These are phyloP conservation scores for Ogataea ganodermae DNA, from an alignment of 805 yeast genomes.

Conservation along the genomic window DNA sequence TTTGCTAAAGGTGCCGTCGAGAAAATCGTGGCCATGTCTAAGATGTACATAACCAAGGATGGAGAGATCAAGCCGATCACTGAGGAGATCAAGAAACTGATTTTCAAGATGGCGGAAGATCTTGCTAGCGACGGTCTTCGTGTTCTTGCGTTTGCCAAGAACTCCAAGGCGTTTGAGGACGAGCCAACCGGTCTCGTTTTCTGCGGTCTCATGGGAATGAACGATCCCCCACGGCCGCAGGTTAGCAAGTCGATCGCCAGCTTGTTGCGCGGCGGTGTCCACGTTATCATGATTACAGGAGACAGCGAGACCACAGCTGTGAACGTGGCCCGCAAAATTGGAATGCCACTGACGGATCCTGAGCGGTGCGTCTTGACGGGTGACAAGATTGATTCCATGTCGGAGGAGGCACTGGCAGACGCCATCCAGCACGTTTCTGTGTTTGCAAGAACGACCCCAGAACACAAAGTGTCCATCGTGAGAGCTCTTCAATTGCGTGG, in stretches of 20 bases:
- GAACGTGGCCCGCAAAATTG: conserved; percentile 85
- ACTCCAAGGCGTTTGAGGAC: conserved; percentile 38
- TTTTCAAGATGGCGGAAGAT: conserved; percentile 57
- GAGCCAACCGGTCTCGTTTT: conserved; percentile 67
- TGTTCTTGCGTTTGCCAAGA: conserved; percentile 76
- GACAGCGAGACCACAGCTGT: conserved; percentile 86
- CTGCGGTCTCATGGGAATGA: conserved; percentile 91
- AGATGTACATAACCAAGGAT: conserved; percentile 55
- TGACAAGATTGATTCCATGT: conserved; percentile 72
- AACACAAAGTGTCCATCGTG: conserved; percentile 87
- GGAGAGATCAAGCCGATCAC: conserved; percentile 65
- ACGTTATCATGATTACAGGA: conserved; percentile 97
- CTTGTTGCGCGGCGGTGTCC: conserved; percentile 89
- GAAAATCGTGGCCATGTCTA: conserved; percentile 61
- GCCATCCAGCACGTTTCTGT: conserved; percentile 82
- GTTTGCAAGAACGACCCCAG: conserved; percentile 94
- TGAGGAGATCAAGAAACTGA: conserved; percentile 46
- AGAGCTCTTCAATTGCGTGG: conserved; percentile 88
- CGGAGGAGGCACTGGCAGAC: conserved; percentile 69
- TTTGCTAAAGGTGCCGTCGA: conserved; percentile 93
- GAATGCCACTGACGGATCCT: conserved; percentile 73
- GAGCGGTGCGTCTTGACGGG: conserved; percentile 79
- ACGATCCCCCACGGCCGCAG: conserved; percentile 94
- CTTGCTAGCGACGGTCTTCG: conserved; percentile 86
- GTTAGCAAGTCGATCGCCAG: conserved; percentile 75